Evolutionary conservation across 73 alveolate genomes (phyloP), one percentile per base, ranked within the genome.

Genomic region (Paramecium sexaurelia): DNA sequence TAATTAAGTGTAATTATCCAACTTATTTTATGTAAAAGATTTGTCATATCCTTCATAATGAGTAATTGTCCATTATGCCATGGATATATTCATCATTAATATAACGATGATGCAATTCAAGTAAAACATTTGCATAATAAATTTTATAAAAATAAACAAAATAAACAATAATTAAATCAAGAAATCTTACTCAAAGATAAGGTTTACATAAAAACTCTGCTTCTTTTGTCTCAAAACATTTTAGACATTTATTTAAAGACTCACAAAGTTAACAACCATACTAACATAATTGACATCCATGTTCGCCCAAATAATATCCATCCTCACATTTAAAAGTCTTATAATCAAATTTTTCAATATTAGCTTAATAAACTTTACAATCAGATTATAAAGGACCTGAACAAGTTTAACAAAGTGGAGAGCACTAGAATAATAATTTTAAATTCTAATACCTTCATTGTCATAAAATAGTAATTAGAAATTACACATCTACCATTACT

Each of bases 401-500:
- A 37, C 86, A 71, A 33, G 17, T 20, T 36, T 32, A 33, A 37
- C 86, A 71, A 10, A 32, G 35, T 19, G 55, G 55, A 36, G 86
- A 29, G 35, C 86, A 71, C 86, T 71, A 51, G 2, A 51, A 3
- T 17, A n/a, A 51, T 71, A 71, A 11, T 17, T 35, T 33, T 33
- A 32, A 13, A 27, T 13, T 11, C 17, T 35, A 29, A 33, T 71
- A 71, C 86, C 10, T 71, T 71, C 55, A 35, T 35, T 5, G 15
- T 37, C 56, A 71, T 71, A 71, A 71, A 37, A 36, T 33, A 71
- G 29, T 71, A 71, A 35, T 71, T 71, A 15, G 86, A 71, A 8
- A 71, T 71, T 13, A 37, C 86, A 71, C 86, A 71, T 36, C 86
- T 71, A 27, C 86, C 86, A 35, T 71, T 40, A 36, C 86, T 71